phyloP scores from a whole-genome alignment of 169 alveolate species.

The Toxoplasma gondii region DNA sequence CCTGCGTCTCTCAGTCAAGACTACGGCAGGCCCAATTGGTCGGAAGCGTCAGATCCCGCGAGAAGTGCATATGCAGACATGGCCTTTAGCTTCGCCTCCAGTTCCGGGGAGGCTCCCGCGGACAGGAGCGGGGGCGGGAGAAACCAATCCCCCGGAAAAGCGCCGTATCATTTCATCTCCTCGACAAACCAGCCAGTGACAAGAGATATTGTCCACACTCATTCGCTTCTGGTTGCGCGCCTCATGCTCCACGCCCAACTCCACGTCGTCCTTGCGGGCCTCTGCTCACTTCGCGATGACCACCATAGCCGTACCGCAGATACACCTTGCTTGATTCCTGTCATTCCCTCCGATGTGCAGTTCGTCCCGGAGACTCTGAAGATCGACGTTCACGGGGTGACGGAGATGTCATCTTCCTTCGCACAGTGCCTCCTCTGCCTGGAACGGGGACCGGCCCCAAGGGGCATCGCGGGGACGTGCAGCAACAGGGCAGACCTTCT shows the following conservation, averaged over 20 bases:
- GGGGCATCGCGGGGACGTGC: background rate
- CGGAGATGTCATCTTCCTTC: background rate
- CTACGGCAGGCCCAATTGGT: background rate
- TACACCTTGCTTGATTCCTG: background rate
- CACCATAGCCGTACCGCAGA: background rate
- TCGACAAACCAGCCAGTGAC: background rate
- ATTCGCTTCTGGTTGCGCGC: background rate
- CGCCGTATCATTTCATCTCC: background rate
- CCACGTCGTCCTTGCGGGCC: constrained; percentile 14
- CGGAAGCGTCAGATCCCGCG: background rate
- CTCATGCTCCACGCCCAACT: background rate
- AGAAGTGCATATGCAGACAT: background rate
- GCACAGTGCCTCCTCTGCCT: background rate
- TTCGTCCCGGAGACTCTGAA: constrained; percentile 25
- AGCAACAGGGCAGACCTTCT: background rate
- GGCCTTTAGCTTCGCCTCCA: background rate
- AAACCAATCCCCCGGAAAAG: background rate
- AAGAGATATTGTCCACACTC: background rate
- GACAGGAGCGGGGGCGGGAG: background rate
- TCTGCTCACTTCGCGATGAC: constrained; percentile 23
- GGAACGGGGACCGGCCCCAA: background rate
- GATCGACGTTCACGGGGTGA: constrained; percentile 7
- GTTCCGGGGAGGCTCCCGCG: background rate
- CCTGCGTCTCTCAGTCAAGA: too few relatives aligned
- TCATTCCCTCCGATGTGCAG: constrained; percentile 31